These are phyloP conservation scores for Globisporangium megalacanthum DNA, from an alignment of 352 stramenopile species.

Conservation along the genomic window DNA sequence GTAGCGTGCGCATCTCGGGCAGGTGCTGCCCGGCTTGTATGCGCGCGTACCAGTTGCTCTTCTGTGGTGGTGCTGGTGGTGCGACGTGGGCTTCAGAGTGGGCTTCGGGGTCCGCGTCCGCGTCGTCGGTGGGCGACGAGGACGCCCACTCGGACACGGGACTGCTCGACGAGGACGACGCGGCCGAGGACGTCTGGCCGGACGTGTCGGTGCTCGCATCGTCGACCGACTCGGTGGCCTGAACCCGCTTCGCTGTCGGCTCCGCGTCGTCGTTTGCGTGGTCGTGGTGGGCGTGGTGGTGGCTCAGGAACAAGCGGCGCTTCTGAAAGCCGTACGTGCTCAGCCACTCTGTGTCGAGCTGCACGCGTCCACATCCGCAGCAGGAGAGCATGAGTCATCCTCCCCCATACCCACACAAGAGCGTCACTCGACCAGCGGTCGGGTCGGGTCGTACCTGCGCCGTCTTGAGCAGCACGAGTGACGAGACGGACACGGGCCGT, in stretches of 20 bases:
- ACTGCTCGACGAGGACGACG: conserved; percentile 31
- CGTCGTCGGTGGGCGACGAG: conserved; percentile 36
- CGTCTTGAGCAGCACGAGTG: conserved; percentile 70
- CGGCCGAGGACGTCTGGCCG: neutral
- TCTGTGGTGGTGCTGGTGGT: conserved; percentile 14
- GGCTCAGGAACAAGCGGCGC: conserved; percentile 60
- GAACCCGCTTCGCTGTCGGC: conserved; percentile 5
- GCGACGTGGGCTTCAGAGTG: conserved; percentile 7
- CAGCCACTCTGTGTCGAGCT: conserved; percentile 65
- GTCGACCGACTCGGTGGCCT: neutral
- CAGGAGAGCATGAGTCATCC: neutral
- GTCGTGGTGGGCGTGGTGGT: conserved; percentile 9
- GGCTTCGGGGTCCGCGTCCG: conserved; percentile 8
- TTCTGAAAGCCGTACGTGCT: conserved; percentile 55
- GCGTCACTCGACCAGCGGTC: neutral
- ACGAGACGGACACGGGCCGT: conserved; percentile 55
- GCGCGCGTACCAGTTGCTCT: conserved; percentile 48
- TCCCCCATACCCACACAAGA: neutral
- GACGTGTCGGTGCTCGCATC: neutral
- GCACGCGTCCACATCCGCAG: neutral
- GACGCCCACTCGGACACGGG: conserved; percentile 42
- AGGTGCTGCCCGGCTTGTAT: conserved; percentile 43
- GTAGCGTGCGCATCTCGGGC: conserved; percentile 35
- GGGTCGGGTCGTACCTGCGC: conserved; percentile 22
- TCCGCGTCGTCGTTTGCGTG: neutral